Evolutionary conservation across 352 stramenopile species (phyloP), one percentile per base, ranked within the genome.

Genomic region (Phytopythium montanum): DNA sequence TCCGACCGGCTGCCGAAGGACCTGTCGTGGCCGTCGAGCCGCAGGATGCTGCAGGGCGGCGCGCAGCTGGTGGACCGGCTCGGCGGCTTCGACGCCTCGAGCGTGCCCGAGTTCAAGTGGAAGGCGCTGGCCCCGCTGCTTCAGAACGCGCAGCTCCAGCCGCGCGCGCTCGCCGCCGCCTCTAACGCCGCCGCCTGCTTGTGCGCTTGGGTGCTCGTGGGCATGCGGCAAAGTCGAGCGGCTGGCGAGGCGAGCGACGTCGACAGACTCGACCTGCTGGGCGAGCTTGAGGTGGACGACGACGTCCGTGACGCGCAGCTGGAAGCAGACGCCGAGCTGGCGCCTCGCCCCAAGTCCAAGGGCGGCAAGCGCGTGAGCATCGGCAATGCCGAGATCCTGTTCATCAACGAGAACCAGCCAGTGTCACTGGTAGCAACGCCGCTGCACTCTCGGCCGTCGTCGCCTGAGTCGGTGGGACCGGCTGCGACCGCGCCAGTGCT

Each of bases 391-490:
- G 76, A 86, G 38, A 74, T 87, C 42, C 61, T 89, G 25, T 87
- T 89, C 38, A 87, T 89, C 62, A 89, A 89, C 60, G 79, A 89
- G 54, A 87, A 87, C 56, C 61, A 86, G 23, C 76, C 79, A 10
- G 73, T 85, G 16, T 69, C 69, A 28, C 60, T 52, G 28, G 62
- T 65, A 9, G 26, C 62, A 16, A 51, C 67, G 42, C 61, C 57
- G 3, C 26, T 36, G 12, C 48, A 48, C 16, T 73, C 66, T 1
- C 59, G 62, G 3, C 57, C 64, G 19, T 59, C 56, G 5, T 66
- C 67, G 10, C 23, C 38, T 1, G 2, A 46, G 13, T 69, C 67
- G 12, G 28, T 23, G 8, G 23, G 21, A 18, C 4, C 45, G 25
- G 25, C 23, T 16, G 21, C 25, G 13, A 16, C 34, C 53, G 33